These are phyloP conservation scores for Neophaeococcomyces mojaviensis DNA, from an alignment of 2,329 filamentous ascomycete genomes.

Conservation along the genomic window DNA sequence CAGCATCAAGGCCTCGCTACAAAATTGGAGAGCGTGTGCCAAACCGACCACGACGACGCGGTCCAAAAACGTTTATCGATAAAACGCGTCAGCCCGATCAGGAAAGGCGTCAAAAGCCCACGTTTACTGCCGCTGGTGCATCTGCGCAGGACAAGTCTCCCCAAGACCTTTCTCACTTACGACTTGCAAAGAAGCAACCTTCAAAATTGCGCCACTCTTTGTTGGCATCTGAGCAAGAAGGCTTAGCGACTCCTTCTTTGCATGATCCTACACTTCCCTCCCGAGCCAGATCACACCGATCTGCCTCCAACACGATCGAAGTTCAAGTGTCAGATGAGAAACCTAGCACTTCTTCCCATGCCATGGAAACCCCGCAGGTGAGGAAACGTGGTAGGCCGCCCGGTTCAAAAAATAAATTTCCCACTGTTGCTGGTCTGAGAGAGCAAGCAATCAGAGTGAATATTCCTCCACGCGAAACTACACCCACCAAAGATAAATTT, in stretches of 20 bases:
- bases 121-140: conserved; percentile 1
- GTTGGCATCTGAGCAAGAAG: conserved; percentile 1
- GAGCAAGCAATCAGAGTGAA: conserved; percentile 19
- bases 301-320: background rate
- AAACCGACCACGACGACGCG: background rate
- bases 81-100: conserved; percentile 13
- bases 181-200: conserved; percentile 2
- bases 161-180: background rate
- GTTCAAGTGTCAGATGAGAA: background rate
- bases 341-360: background rate
- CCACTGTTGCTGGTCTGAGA: conserved; percentile 9
- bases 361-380: background rate
- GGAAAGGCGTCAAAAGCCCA: conserved; percentile 13
- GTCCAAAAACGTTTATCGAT: conserved; percentile 7
- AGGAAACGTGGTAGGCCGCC: conserved; percentile 25
- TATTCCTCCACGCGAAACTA: conserved; percentile 14
- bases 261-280: conserved; percentile 1
- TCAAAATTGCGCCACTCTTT: conserved; percentile 1
- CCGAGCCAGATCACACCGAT: background rate
- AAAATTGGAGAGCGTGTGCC: conserved; percentile 14
- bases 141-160: background rate
- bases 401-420: conserved; percentile 25
- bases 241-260: background rate
- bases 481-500: conserved; percentile 32
- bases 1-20: conserved; percentile 20